These are phyloP conservation scores for Berberis vulgaris DNA, from an alignment of 164 flowering plant species.

Conservation along the genomic window DNA sequence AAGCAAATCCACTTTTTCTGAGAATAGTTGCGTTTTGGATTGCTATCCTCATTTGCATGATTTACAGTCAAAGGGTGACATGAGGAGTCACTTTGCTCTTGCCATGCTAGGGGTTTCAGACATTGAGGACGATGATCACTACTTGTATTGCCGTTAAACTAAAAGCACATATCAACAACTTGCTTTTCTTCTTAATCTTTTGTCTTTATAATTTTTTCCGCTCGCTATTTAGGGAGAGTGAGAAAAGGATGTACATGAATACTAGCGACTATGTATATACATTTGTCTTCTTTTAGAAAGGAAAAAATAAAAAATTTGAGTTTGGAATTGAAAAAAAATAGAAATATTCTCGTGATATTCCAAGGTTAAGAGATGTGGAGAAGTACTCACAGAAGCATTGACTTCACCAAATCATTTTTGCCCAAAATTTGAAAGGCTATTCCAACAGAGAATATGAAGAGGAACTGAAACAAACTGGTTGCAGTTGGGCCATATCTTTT, in stretches of 20 bases:
- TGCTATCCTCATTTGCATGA: constrained; percentile 27
- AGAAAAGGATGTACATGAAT: background rate
- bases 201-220: background rate
- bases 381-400: too few species aligned
- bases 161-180: constrained; percentile 1
- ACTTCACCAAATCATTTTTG: too few species aligned
- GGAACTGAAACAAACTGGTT: too few species aligned
- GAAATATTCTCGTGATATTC: too few species aligned
- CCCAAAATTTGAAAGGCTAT: too few species aligned
- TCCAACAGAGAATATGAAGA: too few species aligned
- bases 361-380: too few species aligned
- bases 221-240: background rate
- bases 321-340: too few species aligned
- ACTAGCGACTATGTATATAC: too few species aligned
- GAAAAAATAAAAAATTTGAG: too few species aligned
- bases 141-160: constrained; percentile 34
- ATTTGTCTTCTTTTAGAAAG: too few species aligned
- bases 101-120: constrained; percentile 89
- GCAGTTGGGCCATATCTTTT: too few species aligned
- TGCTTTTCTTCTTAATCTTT: background rate
- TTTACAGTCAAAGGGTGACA: constrained; percentile 45
- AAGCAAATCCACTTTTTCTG: constrained; percentile 26
- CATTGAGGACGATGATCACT: constrained; percentile 51
- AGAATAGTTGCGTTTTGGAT: constrained; percentile 26
- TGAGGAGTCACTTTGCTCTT: constrained; percentile 63